phyloP scores from a whole-genome alignment of 2,329 filamentous ascomycete genomes.

The Ilyonectria robusta region DNA sequence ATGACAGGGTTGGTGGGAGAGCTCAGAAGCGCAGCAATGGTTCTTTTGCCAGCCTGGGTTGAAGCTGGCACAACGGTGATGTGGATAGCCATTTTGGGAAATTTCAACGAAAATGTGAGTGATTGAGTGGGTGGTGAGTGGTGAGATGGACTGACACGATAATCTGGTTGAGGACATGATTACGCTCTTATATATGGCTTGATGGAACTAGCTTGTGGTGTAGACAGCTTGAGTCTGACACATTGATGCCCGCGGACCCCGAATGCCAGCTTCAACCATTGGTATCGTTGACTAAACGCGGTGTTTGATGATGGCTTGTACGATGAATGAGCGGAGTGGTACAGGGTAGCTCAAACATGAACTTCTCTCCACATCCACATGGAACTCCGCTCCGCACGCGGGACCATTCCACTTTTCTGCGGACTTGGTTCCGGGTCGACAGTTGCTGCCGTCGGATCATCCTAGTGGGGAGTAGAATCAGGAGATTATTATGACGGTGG shows the following conservation, averaged over 20 bases:
- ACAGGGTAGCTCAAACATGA: background rate
- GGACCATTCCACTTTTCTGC: background rate
- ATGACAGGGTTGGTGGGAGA: conserved; percentile 40
- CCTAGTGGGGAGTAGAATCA: too few relatives aligned
- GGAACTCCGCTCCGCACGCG: conserved; percentile 4
- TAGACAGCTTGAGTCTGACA: background rate
- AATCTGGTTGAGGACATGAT: background rate
- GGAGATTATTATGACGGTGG: too few relatives aligned
- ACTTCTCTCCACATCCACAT: background rate
- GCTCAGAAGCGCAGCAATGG: conserved; percentile 47
- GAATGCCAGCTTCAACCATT: background rate
- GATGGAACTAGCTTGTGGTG: too few relatives aligned
- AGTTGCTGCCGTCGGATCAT: background rate
- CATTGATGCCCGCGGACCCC: conserved; percentile 1
- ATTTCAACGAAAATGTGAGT: background rate
- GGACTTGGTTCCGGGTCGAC: background rate
- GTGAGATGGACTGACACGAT: too few relatives aligned
- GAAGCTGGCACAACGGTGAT: conserved; percentile 54
- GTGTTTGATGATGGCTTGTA: background rate
- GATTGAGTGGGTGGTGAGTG: background rate
- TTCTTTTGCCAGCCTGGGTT: conserved; percentile 49
- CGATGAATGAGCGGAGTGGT: background rate
- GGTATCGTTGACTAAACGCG: background rate
- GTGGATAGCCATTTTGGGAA: conserved; percentile 45
- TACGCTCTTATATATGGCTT: background rate